Base-by-base conservation (phyloP, 106 monocot species). In the Acorus gramineus region DNA sequence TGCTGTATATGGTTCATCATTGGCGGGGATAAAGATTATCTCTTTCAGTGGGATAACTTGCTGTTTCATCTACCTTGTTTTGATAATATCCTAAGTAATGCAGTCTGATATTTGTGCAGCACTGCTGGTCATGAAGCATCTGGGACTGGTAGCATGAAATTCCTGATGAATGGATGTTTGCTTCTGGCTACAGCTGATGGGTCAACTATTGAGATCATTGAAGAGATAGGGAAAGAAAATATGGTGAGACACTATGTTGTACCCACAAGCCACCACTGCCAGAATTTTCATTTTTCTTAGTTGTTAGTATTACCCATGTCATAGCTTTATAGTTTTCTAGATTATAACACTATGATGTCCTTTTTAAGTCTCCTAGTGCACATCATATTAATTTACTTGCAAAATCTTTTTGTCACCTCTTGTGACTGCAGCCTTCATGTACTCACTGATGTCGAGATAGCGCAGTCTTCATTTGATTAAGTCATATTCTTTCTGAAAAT, bases 81-180 rank as follows among this genome's bases (percentile, higher is more conserved):
- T 45, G 44, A 55, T 13, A 7, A 10, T 2, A 14, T 46, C 48
- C 50, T 7, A 3, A 2, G 47, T 8, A 14, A 48, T 68, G 43
- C 47, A 1, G 47, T 71, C 46, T 53, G 42, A 65, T 13, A 50
- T 46, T 8, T 10, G 45, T 77, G 48, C 77, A 77, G 77, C 51
- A 77, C 77, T 49, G 77, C 77, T 61, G 71, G 71, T 46, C 77
- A 77, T 71, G 71, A 77, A 71, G 77, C 77, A 55, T 77, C 77
- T 66, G 77, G 77, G 14, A 77, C 71, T 61, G 60, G 77, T n/a
- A 71, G 57, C 66, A 77, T 77, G 77, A 77, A 77, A 61, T 71
- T 77, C 60, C 28, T 66, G 66, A 77, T 77, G 71, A 77, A 77
- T 66, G 77, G 77, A 49, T 77, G 71, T 66, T 54, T 77, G 12